Conservation (phyloP, 148 eudicot genomes). For the Polygonum aviculare region DNA sequence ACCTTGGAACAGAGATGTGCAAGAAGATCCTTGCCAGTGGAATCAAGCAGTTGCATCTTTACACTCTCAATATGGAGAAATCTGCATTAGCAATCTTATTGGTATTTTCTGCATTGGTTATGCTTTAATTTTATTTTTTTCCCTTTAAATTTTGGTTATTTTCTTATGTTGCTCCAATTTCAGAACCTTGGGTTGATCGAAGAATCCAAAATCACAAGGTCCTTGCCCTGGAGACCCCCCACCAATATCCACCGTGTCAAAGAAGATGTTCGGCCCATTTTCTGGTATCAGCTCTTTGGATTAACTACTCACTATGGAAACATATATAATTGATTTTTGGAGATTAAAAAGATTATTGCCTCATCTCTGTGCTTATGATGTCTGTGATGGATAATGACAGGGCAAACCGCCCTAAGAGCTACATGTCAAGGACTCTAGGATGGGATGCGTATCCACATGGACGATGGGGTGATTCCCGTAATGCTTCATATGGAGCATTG, state of each 20-base stretch:
- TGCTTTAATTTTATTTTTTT: not conserved
- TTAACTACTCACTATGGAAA: not conserved
- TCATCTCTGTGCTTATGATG: conserved; percentile 9
- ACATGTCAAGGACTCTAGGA: conserved; percentile 68
- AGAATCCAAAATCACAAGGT: conserved; percentile 71
- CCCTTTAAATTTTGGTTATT: not conserved
- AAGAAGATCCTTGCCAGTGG: conserved; percentile 89
- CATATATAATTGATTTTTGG: not conserved
- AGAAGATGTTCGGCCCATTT: conserved; percentile 92
- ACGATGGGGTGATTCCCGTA: conserved; percentile 87
- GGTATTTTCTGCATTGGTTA: conserved; percentile 32
- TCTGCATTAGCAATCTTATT: conserved; percentile 82
- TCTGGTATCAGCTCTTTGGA: conserved; percentile 44
- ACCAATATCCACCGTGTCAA: conserved; percentile 70
- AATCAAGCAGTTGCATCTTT: conserved; percentile 74
- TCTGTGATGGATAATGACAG: conserved; percentile 28
- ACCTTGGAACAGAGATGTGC: conserved; percentile 99
- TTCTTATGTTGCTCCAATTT: not conserved
- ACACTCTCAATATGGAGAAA: conserved; percentile 95
- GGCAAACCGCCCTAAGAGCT: conserved; percentile 99
- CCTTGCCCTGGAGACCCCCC: conserved; percentile 88
- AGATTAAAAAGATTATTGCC: not conserved
- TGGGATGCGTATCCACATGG: conserved; percentile 95
- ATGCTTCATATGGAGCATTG: conserved; percentile 84
- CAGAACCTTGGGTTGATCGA: conserved; percentile 98